phyloP scores from a whole-genome alignment of 177 flowering plant genomes.

The Vitis hybrid region DNA sequence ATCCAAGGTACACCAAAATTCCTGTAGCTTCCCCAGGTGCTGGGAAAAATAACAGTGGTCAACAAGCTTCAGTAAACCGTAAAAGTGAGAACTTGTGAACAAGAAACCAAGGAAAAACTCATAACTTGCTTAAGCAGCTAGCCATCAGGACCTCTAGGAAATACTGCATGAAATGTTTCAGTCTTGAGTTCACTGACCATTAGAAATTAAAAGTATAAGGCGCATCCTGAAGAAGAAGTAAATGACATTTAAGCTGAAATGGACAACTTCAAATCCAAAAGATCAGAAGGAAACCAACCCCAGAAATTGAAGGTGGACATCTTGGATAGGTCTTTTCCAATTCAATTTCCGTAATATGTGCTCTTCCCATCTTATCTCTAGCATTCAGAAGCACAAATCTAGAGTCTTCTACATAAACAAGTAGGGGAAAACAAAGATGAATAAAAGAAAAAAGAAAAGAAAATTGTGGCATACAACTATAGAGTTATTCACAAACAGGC shows the following conservation, averaged over 20 bases:
- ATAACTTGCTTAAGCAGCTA: neutral
- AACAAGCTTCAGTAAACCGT: too few relatives aligned
- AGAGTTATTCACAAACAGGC: too few relatives aligned
- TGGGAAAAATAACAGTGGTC: conserved; percentile 18
- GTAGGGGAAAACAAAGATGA: too few relatives aligned
- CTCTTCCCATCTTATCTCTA: conserved; percentile 60
- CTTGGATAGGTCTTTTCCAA: conserved; percentile 62
- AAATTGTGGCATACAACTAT: too few relatives aligned
- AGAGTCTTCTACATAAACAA: too few relatives aligned
- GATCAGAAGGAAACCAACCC: conserved; percentile 40
- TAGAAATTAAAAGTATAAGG: conserved; percentile 57
- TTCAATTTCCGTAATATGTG: conserved; percentile 53
- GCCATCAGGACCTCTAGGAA: conserved; percentile 45
- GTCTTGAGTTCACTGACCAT: conserved; percentile 54
- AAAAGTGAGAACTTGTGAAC: neutral
- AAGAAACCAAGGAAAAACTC: neutral
- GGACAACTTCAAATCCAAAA: conserved; percentile 1
- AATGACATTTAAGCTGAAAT: conserved; percentile 2
- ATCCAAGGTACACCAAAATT: conserved; percentile 71
- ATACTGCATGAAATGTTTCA: conserved; percentile 46
- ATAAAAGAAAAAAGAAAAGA: too few relatives aligned
- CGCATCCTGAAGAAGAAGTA: conserved; percentile 51
- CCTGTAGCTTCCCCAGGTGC: conserved; percentile 76
- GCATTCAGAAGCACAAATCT: conserved; percentile 1
- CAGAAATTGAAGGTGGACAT: conserved; percentile 59